These are phyloP conservation scores for Aspergillus eucalypticola DNA, from an alignment of 2,329 filamentous ascomycete species.

Conservation along the genomic window DNA sequence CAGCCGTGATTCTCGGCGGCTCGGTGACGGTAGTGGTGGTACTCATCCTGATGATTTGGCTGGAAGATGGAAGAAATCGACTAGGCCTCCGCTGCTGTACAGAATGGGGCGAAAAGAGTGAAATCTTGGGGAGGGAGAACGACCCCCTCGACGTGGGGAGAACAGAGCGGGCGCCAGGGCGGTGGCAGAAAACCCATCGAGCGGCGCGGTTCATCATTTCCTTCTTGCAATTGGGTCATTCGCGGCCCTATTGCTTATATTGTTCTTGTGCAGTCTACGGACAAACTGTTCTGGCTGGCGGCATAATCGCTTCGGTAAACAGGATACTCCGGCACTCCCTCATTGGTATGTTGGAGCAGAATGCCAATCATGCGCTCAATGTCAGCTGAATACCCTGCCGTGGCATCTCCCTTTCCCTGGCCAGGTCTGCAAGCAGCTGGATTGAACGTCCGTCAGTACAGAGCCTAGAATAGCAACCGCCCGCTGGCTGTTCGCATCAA, in stretches of 20 bases:
- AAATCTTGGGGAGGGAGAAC: neutral
- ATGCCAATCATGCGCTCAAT: neutral
- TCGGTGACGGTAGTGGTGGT: slow-evolving; percentile 53
- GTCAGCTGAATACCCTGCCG: neutral
- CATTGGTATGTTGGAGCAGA: too few relatives aligned
- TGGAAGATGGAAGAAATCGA: neutral
- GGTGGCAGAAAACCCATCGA: slow-evolving; percentile 2
- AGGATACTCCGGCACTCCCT: neutral
- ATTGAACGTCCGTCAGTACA: too few relatives aligned
- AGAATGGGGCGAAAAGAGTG: neutral
- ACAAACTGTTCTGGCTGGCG: too few relatives aligned
- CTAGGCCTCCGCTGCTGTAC: neutral
- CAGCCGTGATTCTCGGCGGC: slow-evolving; percentile 71
- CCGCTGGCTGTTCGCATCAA: too few relatives aligned
- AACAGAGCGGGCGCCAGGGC: neutral
- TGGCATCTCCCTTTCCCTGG: neutral
- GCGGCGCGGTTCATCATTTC: neutral
- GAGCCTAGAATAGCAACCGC: too few relatives aligned
- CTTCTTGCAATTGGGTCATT: neutral
- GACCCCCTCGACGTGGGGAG: neutral
- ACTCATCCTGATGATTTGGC: slow-evolving; percentile 29
- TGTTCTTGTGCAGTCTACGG: neutral
- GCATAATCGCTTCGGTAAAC: neutral
- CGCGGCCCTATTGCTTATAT: neutral
- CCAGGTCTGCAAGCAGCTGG: too few relatives aligned